Percentiles rank a stretch among this genome's conserved stretches.
Evolutionary conservation across 139 green algal genomes (phyloP).

Genomic region (Volvox africanus): DNA sequence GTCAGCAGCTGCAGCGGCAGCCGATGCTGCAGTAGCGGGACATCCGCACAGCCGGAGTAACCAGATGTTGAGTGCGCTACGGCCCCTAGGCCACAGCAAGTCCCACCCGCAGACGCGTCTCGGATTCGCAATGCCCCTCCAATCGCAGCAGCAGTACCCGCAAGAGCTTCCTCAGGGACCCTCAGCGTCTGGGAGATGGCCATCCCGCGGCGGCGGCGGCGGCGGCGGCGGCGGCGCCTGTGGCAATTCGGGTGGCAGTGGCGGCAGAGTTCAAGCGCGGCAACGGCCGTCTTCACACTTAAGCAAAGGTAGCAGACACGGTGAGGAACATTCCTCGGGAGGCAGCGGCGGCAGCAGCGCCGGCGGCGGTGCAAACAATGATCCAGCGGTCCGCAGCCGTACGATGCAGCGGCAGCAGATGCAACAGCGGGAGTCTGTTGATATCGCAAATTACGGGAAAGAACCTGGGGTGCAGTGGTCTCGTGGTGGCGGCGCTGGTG

Average conservation of each 20-base stretch:
- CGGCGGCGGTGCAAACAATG: not conserved
- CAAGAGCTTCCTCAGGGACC: not conserved
- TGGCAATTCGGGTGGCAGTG: not conserved
- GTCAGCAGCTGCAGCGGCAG: not conserved
- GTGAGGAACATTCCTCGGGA: not conserved
- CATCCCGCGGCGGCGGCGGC: not conserved
- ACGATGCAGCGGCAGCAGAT: not conserved
- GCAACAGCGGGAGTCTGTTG: not conserved
- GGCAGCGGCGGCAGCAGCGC: not conserved
- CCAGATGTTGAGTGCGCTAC: conserved; percentile 4
- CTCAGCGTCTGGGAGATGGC: not conserved
- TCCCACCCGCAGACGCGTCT: not conserved
- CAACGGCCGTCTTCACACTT: too few species aligned
- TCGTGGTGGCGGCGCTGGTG: not conserved
- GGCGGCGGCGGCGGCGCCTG: not conserved
- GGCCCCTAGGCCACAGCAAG: not conserved
- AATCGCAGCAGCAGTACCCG: not conserved
- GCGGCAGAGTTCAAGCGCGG: too few species aligned
- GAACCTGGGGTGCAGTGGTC: not conserved
- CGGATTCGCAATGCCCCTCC: not conserved
- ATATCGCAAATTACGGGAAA: not conserved
- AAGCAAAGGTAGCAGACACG: too few species aligned
- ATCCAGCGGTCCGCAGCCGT: not conserved
- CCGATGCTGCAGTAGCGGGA: not conserved
- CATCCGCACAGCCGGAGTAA: not conserved